Conservation (phyloP, 1,139 yeast genomes). For the Taphrina flavorubra region DNA sequence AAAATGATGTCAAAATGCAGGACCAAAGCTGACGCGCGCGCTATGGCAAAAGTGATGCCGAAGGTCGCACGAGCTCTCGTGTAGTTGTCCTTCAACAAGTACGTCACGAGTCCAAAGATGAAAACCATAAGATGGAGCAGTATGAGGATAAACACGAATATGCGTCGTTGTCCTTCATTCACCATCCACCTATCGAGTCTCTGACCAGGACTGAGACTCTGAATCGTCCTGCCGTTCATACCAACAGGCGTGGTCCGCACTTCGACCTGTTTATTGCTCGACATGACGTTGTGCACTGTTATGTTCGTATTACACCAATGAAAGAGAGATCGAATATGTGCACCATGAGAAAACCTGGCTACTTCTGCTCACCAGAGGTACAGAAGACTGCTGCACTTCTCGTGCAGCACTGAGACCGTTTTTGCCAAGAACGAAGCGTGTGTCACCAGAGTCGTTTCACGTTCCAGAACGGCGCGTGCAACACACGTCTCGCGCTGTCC, state of each 20-base stretch:
- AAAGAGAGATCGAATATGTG: not conserved
- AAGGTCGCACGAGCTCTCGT: conserved; percentile 13
- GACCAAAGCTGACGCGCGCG: conserved; percentile 35
- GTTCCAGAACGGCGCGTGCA: not conserved
- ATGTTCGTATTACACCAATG: not conserved
- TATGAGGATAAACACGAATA: conserved; percentile 20
- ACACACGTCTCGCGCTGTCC: not conserved
- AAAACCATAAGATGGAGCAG: conserved; percentile 37
- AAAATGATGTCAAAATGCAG: conserved; percentile 37
- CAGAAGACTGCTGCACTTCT: not conserved
- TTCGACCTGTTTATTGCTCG: not conserved
- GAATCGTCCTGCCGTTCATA: not conserved
- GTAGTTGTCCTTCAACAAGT: conserved; percentile 22
- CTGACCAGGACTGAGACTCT: conserved; percentile 28
- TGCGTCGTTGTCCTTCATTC: conserved; percentile 36
- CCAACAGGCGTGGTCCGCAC: not conserved
- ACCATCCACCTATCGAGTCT: conserved; percentile 41
- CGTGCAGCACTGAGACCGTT: conserved; percentile 1
- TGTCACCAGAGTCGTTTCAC: conserved; percentile 9
- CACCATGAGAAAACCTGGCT: not conserved
- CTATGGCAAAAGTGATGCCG: conserved; percentile 38
- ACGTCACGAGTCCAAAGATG: conserved; percentile 21
- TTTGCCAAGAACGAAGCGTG: conserved; percentile 5
- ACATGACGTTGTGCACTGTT: not conserved
- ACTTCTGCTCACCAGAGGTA: not conserved